Evolutionary conservation across 1,284 basidiomycete species (phyloP).

Genomic region (Cutaneotrichosporon sp.): DNA sequence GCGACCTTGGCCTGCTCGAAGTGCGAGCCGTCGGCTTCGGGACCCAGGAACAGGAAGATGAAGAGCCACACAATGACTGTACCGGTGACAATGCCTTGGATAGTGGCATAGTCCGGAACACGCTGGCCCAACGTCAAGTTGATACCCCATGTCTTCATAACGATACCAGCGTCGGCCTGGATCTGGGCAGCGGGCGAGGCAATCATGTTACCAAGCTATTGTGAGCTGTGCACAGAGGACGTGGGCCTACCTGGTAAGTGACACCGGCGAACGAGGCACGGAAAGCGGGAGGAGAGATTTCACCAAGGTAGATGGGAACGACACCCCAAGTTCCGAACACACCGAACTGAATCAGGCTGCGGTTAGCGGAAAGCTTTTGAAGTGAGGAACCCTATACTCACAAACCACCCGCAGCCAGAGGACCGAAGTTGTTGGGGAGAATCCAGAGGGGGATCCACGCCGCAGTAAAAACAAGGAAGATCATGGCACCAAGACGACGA

Average conservation of each 20-base stretch:
- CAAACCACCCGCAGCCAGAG: slow-evolving; percentile 41
- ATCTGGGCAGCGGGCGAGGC: slow-evolving; percentile 85
- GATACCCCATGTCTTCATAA: slow-evolving; percentile 22
- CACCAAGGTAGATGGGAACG: slow-evolving; percentile 59
- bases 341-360: slow-evolving; percentile 68
- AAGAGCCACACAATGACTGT: slow-evolving; percentile 48
- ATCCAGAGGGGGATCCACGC: slow-evolving; percentile 67
- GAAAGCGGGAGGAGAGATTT: slow-evolving; percentile 78
- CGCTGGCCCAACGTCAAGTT: slow-evolving; percentile 31
- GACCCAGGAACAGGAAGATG: slow-evolving; percentile 51
- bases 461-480: slow-evolving; percentile 54
- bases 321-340: slow-evolving; percentile 63
- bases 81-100: slow-evolving; percentile 82
- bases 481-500: slow-evolving; percentile 58
- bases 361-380: neutral
- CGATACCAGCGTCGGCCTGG: slow-evolving; percentile 64
- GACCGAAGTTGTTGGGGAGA: slow-evolving; percentile 55
- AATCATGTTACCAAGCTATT: slow-evolving; percentile 59
- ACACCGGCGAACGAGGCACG: slow-evolving; percentile 89
- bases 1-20: slow-evolving; percentile 78
- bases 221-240: too few relatives aligned
- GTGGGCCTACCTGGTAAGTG: slow-evolving; percentile 66
- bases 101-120: slow-evolving; percentile 69
- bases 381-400: neutral
- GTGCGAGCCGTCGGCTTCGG: slow-evolving; percentile 63